phyloP scores from a whole-genome alignment of 768 basidiomycete genomes.

The Cystofilobasidium capitatum region DNA sequence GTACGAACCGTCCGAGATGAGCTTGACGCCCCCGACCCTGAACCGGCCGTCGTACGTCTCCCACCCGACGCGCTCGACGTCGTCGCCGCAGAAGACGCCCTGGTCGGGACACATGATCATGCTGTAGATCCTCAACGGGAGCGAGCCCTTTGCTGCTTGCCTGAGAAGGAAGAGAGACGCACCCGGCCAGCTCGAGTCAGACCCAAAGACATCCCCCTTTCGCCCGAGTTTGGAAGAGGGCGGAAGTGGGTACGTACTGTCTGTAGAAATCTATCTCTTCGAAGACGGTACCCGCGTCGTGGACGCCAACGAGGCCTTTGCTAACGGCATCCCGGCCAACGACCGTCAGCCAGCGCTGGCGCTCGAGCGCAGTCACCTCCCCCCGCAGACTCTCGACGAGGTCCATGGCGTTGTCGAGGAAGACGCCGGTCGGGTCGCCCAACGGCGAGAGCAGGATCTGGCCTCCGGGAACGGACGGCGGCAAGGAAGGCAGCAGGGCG shows the following conservation, averaged over 20 bases:
- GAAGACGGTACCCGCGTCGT: constrained; percentile 60
- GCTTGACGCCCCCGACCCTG: constrained; percentile 44
- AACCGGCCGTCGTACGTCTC: constrained; percentile 48
- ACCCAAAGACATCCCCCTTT: neutral
- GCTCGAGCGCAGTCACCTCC: constrained; percentile 50
- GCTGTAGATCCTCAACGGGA: constrained; percentile 52
- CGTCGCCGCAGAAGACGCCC: neutral
- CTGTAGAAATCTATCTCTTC: constrained; percentile 55
- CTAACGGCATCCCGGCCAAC: constrained; percentile 61
- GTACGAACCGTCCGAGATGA: constrained; percentile 27
- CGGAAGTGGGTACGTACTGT: constrained; percentile 43
- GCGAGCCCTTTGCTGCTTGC: constrained; percentile 54
- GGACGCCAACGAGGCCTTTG: constrained; percentile 73
- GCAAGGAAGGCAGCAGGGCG: constrained; percentile 49
- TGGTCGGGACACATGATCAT: constrained; percentile 38
- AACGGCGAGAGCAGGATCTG: constrained; percentile 55
- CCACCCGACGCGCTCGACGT: neutral
- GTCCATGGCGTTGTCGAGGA: constrained; percentile 67
- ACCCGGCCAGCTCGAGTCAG: constrained; percentile 6
- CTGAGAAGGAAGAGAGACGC: constrained; percentile 41
- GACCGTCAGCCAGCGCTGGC: constrained; percentile 54
- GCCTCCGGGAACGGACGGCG: constrained; percentile 60
- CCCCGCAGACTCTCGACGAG: constrained; percentile 56
- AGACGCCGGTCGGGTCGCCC: constrained; percentile 61
- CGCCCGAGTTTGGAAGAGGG: neutral